Conservation (phyloP, 495 filamentous ascomycete species). For the Sordaria brevicollis region DNA sequence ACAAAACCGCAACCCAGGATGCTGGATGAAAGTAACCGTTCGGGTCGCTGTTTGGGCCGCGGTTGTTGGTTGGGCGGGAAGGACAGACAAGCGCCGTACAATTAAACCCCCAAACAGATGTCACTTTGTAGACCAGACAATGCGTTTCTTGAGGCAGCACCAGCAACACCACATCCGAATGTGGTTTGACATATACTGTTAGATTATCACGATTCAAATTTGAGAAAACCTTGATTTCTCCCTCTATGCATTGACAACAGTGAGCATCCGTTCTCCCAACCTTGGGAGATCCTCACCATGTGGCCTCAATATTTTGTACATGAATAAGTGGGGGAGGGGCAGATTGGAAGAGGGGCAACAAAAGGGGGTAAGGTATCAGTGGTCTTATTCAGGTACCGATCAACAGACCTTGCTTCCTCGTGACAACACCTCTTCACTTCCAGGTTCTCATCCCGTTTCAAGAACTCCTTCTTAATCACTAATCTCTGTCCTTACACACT, state of each 20-base stretch:
- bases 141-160: neutral
- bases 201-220: too few species aligned
- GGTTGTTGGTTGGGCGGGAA: neutral
- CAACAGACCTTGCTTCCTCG: neutral
- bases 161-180: too few species aligned
- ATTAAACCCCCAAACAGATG: neutral
- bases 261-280: too few species aligned
- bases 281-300: too few species aligned
- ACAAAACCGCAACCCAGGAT: neutral
- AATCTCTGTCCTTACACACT: neutral
- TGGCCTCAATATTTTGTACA: neutral
- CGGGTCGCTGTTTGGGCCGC: neutral
- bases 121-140: neutral
- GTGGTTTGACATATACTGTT: too few species aligned
- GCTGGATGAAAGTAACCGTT: neutral
- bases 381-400: neutral
- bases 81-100: neutral
- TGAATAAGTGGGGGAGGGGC: slow-evolving; percentile 1
- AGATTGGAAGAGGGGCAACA: neutral
- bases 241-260: neutral
- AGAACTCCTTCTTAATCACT: neutral
- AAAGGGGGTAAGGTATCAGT: neutral
- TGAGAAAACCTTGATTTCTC: neutral
- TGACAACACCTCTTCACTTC: neutral
- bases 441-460: neutral